These are phyloP conservation scores for Avicennia marina DNA, from an alignment of 257 asterid species.

Conservation along the genomic window DNA sequence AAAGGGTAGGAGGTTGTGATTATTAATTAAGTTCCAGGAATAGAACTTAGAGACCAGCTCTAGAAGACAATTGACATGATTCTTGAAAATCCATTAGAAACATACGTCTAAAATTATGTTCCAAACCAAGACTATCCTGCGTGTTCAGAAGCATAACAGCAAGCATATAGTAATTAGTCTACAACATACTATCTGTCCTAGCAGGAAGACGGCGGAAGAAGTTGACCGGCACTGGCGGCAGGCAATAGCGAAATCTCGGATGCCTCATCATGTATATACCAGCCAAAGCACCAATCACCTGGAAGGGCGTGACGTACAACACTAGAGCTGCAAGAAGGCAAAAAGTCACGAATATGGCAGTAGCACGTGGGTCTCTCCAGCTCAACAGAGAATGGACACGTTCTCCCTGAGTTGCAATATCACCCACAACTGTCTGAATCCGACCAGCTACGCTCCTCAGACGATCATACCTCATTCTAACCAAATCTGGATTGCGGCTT, in stretches of 20 bases:
- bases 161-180: not conserved
- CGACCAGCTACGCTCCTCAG: constrained; percentile 85
- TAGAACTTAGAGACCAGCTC: no score
- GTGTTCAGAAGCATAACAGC: no score
- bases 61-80: no score
- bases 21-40: no score
- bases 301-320: constrained; percentile 76
- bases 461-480: constrained; percentile 78
- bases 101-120: no score
- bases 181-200: constrained; percentile 72
- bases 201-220: constrained; percentile 82
- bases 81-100: no score
- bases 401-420: constrained; percentile 80
- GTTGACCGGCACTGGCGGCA: constrained; percentile 72
- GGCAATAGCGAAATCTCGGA: constrained; percentile 72
- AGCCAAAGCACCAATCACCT: constrained; percentile 60
- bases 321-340: constrained; percentile 69
- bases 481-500: constrained; percentile 61
- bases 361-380: constrained; percentile 94
- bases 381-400: constrained; percentile 64
- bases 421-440: constrained; percentile 85
- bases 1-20: no score
- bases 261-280: constrained; percentile 88
- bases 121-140: no score
- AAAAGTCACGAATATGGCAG: constrained; percentile 69